These are phyloP conservation scores for Aegilops umbellulata DNA, from an alignment of 176 grass and related monocot species.

Conservation along the genomic window DNA sequence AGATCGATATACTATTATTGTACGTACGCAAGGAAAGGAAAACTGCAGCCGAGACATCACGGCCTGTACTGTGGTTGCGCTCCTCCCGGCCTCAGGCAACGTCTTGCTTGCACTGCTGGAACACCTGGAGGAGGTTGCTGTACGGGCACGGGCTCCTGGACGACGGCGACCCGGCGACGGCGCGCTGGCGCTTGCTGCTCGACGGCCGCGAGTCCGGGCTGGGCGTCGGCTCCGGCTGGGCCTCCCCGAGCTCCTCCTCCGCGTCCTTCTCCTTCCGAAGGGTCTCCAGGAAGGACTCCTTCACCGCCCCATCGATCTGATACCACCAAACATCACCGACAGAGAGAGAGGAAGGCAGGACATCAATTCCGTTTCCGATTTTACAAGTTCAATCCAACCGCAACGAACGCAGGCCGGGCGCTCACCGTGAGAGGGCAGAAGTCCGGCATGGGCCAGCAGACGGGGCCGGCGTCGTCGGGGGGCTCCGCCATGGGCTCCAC, in stretches of 20 bases:
- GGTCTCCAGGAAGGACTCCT: slow-evolving; percentile 43
- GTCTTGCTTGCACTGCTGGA: slow-evolving; percentile 65
- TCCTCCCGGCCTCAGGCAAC: not conserved
- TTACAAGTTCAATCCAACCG: not conserved
- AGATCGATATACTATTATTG: not conserved
- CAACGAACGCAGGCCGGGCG: too few species aligned
- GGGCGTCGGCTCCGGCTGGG: slow-evolving; percentile 15
- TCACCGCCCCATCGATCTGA: slow-evolving; percentile 46
- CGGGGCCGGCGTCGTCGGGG: slow-evolving; percentile 43
- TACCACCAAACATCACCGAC: not conserved
- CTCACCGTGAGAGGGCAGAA: slow-evolving; percentile 61
- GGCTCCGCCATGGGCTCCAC: slow-evolving; percentile 51
- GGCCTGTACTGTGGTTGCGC: slow-evolving; percentile 9
- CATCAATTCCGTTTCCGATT: not conserved
- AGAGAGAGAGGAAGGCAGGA: not conserved
- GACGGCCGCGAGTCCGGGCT: slow-evolving; percentile 43
- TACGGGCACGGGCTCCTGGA: slow-evolving; percentile 46
- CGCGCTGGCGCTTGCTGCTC: slow-evolving; percentile 53
- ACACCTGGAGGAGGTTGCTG: slow-evolving; percentile 54
- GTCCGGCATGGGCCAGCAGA: slow-evolving; percentile 58
- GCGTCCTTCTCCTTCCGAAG: slow-evolving; percentile 27
- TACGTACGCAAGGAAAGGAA: not conserved
- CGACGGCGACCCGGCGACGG: slow-evolving; percentile 31
- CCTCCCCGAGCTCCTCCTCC: not conserved
- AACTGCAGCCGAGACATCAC: slow-evolving; percentile 1